phyloP scores from a whole-genome alignment of 768 basidiomycete species.

The Mycena chlorophos region DNA sequence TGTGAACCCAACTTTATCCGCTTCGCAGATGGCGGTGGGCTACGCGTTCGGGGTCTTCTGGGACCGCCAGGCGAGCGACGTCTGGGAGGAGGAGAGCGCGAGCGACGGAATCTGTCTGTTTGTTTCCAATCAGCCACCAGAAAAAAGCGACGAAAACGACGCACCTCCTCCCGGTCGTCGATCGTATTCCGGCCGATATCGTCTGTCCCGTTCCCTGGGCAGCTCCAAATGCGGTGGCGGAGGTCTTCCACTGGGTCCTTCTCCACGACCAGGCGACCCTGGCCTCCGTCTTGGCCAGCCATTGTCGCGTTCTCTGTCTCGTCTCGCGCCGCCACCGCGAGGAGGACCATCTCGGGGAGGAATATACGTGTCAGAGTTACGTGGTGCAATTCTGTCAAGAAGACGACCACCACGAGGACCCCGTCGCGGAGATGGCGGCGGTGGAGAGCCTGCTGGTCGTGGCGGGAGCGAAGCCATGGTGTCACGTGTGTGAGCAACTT shows the following conservation, averaged over 20 bases:
- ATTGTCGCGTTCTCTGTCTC: constrained; percentile 7
- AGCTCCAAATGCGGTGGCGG: constrained; percentile 18
- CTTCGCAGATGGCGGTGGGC: constrained; percentile 12
- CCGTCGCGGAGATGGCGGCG: not conserved
- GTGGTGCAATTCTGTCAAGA: not conserved
- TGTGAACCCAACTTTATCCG: constrained; percentile 18
- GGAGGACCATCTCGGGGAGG: not conserved
- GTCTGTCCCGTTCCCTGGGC: constrained; percentile 1
- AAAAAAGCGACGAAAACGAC: not conserved
- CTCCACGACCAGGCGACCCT: constrained; percentile 1
- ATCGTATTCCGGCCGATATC: constrained; percentile 11
- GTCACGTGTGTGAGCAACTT: not conserved
- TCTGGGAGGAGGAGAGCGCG: constrained; percentile 10
- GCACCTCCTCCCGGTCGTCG: constrained; percentile 2
- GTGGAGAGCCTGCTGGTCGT: not conserved
- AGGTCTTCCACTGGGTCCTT: constrained; percentile 13
- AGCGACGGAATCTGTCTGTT: constrained; percentile 14
- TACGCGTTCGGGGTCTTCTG: constrained; percentile 1
- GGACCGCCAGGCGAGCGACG: constrained; percentile 3
- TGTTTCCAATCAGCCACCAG: not conserved
- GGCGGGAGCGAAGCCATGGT: not conserved
- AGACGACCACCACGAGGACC: not conserved
- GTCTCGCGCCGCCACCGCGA: constrained; percentile 4
- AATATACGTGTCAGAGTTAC: constrained; percentile 3
- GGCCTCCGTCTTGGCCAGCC: not conserved